phyloP scores from a whole-genome alignment of 805 yeast species.

The Brettanomyces sp. region DNA sequence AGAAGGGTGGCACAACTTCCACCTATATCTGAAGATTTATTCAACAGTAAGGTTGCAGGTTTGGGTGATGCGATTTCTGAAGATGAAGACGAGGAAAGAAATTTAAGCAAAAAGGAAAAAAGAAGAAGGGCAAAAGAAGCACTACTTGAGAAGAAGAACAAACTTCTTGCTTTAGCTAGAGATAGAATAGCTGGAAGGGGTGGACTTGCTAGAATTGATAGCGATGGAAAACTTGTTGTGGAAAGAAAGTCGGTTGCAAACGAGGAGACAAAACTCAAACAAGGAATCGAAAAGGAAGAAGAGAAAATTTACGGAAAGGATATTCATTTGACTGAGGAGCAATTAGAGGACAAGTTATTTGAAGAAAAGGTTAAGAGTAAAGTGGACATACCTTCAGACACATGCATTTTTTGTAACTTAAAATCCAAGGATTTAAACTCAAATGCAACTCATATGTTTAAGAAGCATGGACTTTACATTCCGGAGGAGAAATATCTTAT shows the following conservation, averaged over 20 bases:
- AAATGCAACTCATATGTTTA: constrained; percentile 63
- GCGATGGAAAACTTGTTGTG: constrained; percentile 17
- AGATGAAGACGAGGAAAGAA: constrained; percentile 11
- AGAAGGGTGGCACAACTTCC: constrained; percentile 82
- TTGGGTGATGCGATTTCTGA: constrained; percentile 20
- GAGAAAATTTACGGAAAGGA: constrained; percentile 7
- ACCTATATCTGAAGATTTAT: constrained; percentile 37
- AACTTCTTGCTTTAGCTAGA: constrained; percentile 38
- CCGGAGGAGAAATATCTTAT: constrained; percentile 71
- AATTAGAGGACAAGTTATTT: constrained; percentile 32
- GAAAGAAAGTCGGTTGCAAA: constrained; percentile 8
- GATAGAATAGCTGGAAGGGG: constrained; percentile 29
- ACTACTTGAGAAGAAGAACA: constrained; percentile 36
- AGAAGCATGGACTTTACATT: constrained; percentile 72
- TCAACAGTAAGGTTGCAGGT: constrained; percentile 20
- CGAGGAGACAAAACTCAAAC: constrained; percentile 15
- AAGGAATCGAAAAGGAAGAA: constrained; percentile 8
- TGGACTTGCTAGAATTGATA: constrained; percentile 13
- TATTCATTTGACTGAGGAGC: constrained; percentile 9
- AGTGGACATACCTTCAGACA: constrained; percentile 38
- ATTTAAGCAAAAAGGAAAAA: constrained; percentile 33
- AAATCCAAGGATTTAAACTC: constrained; percentile 31
- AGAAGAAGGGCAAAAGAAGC: constrained; percentile 43
- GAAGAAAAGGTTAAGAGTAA: constrained; percentile 35
- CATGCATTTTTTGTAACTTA: constrained; percentile 41